Conservation (phyloP, 257 asterid genomes). For the Lavandula angustifolia region DNA sequence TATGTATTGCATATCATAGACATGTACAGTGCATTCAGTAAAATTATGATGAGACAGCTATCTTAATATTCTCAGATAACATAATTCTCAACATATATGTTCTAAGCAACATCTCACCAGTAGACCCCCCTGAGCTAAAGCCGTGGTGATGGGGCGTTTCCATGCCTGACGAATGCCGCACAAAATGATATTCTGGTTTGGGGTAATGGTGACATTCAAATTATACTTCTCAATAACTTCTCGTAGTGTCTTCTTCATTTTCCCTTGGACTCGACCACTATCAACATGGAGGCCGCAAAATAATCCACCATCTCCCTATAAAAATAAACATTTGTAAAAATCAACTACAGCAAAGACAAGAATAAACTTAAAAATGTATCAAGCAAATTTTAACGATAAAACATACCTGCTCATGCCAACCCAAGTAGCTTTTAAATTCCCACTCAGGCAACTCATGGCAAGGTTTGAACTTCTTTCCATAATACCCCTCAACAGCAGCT, state of each 20-base stretch:
- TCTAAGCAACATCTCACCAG: slow-evolving; percentile 53
- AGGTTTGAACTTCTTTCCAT: slow-evolving; percentile 81
- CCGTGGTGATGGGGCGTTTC: slow-evolving; percentile 80
- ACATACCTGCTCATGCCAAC: slow-evolving; percentile 96
- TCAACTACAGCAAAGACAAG: slow-evolving; percentile 12
- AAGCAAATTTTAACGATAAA: slow-evolving; percentile 5
- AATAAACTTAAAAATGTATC: slow-evolving; percentile 1
- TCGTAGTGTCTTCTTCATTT: slow-evolving; percentile 74
- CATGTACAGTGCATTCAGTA: background rate
- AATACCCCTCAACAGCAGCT: slow-evolving; percentile 77
- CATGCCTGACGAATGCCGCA: slow-evolving; percentile 75
- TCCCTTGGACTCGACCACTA: slow-evolving; percentile 81
- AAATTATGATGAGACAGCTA: slow-evolving; percentile 4
- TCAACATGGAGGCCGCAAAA: slow-evolving; percentile 97
- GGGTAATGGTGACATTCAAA: slow-evolving; percentile 84
- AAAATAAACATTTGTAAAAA: slow-evolving; percentile 19
- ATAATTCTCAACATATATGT: too few relatives aligned
- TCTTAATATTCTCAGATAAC: slow-evolving; percentile 1
- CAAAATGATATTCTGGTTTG: slow-evolving; percentile 88
- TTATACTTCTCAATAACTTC: slow-evolving; percentile 87
- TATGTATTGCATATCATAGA: background rate
- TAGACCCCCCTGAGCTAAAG: slow-evolving; percentile 95
- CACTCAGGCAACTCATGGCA: slow-evolving; percentile 85
- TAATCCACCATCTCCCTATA: slow-evolving; percentile 86
- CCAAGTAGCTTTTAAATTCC: slow-evolving; percentile 95